These are phyloP conservation scores for Ustilago curta DNA, from an alignment of 1,284 basidiomycete genomes.

Conservation along the genomic window DNA sequence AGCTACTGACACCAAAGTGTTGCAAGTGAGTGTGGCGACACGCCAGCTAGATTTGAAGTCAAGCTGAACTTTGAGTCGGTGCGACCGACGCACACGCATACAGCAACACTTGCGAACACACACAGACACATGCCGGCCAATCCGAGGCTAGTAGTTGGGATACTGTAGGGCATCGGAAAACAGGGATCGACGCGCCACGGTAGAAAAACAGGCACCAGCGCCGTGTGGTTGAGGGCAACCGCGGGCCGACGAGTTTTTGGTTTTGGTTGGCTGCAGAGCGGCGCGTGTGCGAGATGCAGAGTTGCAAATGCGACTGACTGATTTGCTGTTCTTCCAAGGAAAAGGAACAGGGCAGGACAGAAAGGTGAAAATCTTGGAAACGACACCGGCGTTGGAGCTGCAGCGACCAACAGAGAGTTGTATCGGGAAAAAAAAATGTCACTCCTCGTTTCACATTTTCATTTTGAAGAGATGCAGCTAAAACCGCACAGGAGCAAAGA, in stretches of 20 bases:
- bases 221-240: neutral
- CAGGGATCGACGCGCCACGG: conserved; percentile 6
- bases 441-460: neutral
- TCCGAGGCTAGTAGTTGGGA: neutral
- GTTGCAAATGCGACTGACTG: neutral
- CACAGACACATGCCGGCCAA: conserved; percentile 6
- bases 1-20: neutral
- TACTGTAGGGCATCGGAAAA: too few relatives aligned
- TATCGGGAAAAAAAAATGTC: neutral
- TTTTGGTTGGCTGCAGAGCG: conserved; percentile 1
- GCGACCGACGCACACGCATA: neutral
- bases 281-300: neutral
- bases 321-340: neutral
- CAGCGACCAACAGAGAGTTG: neutral
- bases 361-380: too few relatives aligned
- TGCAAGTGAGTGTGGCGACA: neutral
- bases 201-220: neutral
- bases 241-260: neutral
- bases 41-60: neutral
- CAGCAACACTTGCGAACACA: neutral
- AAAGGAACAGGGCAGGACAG: too few relatives aligned
- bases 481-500: neutral
- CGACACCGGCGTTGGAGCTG: neutral
- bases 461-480: neutral
- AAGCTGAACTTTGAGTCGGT: neutral